Base-by-base conservation (phyloP, 129 eudicot species). In the Pseudognaphalium luteoalbum region DNA sequence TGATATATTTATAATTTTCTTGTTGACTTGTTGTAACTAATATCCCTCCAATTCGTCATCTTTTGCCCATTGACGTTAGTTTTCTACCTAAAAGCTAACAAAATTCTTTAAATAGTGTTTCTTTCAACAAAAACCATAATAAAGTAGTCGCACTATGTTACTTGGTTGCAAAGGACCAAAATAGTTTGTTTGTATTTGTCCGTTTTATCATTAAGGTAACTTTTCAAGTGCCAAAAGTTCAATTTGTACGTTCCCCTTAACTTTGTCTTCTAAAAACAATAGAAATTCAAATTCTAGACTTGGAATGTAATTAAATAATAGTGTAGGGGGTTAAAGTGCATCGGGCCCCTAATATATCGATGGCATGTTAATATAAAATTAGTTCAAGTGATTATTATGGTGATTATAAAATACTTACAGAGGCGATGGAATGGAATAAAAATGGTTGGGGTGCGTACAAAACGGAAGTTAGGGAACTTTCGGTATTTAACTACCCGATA, bases 241-340 rank as follows among this genome's bases (percentile, higher is more conserved):
- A 79, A 51, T 63, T 25, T 54, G 73, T 64, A 15, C 61, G 12
- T 54, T 44, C 14, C 64, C 68, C 65, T 33, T 37, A 64, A 79
- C 78, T 35, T 79, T 37, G 42, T 72, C 68, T 72, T 52, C 78
- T 25, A n/a, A 37, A 65, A 3, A 6, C 30, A 7, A 37, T 21
- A 64, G 35, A 72, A 33, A 30, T 20, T 34, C 59, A 72, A 33
- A 30, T 20, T 34, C 59, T 30, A 33, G 42, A 21, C 73, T 50
- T 57, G 17, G 65, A 79, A 22, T 37, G 73, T 52, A 51, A 65
- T 56, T 28, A 51, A 65, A 37, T 32, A 65, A 35, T 21, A 51
- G n/a, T 17, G 8, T 63, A 41, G 25, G 78, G 82, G 66, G 73
- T 54, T 19, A 79, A 47, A 56, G 65, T 66, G 62, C 20, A 66